Conservation (phyloP, 257 asterid genomes). For the Cruciata laevipes region DNA sequence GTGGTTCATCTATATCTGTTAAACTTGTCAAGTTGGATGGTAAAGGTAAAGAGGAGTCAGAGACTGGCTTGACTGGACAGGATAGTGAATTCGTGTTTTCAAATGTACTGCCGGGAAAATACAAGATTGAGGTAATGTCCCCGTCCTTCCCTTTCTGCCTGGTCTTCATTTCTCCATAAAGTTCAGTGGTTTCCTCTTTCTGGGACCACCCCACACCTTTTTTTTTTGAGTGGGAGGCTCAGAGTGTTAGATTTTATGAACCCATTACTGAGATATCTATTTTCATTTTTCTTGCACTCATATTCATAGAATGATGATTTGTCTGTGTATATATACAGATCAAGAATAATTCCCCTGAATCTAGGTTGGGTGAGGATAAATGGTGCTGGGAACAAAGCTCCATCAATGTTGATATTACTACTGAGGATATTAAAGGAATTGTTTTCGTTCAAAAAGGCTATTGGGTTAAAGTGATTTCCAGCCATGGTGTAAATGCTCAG, state of each 20-base stretch:
- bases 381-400: conserved; percentile 93
- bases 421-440: conserved; percentile 72
- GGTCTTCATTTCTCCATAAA: neutral
- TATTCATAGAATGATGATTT: neutral
- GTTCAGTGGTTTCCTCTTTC: neutral
- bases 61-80: conserved; percentile 51
- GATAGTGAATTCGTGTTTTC: conserved; percentile 60
- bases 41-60: conserved; percentile 43
- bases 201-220: neutral
- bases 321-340: conserved; percentile 39
- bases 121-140: conserved; percentile 75
- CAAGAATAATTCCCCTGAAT: conserved; percentile 39
- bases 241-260: no score
- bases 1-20: conserved; percentile 72
- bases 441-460: conserved; percentile 80
- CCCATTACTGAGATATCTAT: neutral
- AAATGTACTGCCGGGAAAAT: conserved; percentile 84
- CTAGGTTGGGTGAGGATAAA: conserved; percentile 52
- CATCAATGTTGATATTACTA: conserved; percentile 55
- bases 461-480: conserved; percentile 69
- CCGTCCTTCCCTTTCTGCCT: conserved; percentile 16
- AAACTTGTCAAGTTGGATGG: conserved; percentile 55
- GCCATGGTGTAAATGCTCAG: conserved; percentile 76
- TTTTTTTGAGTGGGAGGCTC: neutral
- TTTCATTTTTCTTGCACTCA: neutral